A percentile compares a stretch with the other conserved stretches of the same genome.
phyloP scores from a whole-genome alignment of 2,329 filamentous ascomycete genomes.

The Diaporthe sp. region DNA sequence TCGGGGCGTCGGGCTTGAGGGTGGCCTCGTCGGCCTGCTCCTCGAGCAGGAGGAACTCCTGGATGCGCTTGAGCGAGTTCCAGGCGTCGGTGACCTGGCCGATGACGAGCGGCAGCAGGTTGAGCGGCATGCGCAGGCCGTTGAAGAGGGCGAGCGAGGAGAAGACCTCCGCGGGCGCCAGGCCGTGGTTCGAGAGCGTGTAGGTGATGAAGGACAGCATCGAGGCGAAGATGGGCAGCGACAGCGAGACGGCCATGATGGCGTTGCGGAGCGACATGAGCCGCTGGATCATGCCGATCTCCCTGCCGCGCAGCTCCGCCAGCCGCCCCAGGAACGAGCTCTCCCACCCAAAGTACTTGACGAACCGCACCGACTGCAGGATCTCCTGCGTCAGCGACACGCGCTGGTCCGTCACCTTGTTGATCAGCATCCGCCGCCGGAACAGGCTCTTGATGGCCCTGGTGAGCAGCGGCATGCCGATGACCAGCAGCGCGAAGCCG shows the following conservation, averaged over 20 bases:
- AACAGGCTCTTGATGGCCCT: constrained; percentile 84
- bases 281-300: constrained; percentile 88
- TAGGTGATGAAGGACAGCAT: constrained; percentile 95
- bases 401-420: constrained; percentile 93
- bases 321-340: constrained; percentile 85
- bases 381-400: constrained; percentile 95
- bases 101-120: constrained; percentile 88
- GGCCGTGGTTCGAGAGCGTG: constrained; percentile 73
- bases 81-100: constrained; percentile 92
- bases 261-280: constrained; percentile 87
- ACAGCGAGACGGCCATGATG: constrained; percentile 87
- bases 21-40: constrained; percentile 82
- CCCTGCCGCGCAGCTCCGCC: constrained; percentile 78
- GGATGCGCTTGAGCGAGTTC: constrained; percentile 85
- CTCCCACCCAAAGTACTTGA: constrained; percentile 98
- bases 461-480: constrained; percentile 84
- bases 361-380: constrained; percentile 89
- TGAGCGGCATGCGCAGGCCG: constrained; percentile 88
- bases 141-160: constrained; percentile 97
- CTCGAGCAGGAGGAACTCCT: constrained; percentile 90
- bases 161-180: constrained; percentile 86
- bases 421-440: constrained; percentile 82
- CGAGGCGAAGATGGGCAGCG: constrained; percentile 92
- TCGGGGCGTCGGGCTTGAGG: constrained; percentile 68
- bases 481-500: constrained; percentile 85